Evolutionary conservation across 495 filamentous ascomycete genomes (phyloP).

Genomic region (Trichoderma erinaceum): DNA sequence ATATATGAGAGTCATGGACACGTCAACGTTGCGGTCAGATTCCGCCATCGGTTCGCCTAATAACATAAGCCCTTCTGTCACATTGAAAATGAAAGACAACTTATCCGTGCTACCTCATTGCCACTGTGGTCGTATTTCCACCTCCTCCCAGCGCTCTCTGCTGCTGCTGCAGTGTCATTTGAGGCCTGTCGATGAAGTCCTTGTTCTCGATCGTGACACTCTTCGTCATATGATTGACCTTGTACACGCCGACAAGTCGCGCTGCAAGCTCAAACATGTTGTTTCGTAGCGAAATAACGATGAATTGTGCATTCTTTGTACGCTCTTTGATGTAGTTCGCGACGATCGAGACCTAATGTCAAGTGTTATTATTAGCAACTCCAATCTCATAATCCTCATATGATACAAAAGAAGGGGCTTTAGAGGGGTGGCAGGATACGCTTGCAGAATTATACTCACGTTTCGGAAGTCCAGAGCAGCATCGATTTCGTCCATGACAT

Average conservation of each 20-base stretch:
- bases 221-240: slow-evolving; percentile 99
- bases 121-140: slow-evolving; percentile 4
- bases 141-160: slow-evolving; percentile 6
- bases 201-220: slow-evolving; percentile 91
- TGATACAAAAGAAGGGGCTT: not conserved
- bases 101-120: slow-evolving; percentile 12
- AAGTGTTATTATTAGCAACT: slow-evolving; percentile 21
- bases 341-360: slow-evolving; percentile 81
- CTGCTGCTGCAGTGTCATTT: slow-evolving; percentile 41
- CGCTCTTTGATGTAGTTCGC: slow-evolving; percentile 98
- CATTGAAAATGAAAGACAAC: not conserved
- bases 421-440: not conserved
- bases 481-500: slow-evolving; percentile 99
- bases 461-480: slow-evolving; percentile 96
- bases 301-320: slow-evolving; percentile 98
- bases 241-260: slow-evolving; percentile 91
- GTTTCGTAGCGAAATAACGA: slow-evolving; percentile 95
- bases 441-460: slow-evolving; percentile 49
- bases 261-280: slow-evolving; percentile 99
- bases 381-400: not conserved
- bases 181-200: slow-evolving; percentile 65
- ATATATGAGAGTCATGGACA: slow-evolving; percentile 5
- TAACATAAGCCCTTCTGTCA: not conserved
- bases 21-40: not conserved
- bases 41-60: not conserved